Conservation (phyloP, 257 asterid species). For the Paulownia fortunei region DNA sequence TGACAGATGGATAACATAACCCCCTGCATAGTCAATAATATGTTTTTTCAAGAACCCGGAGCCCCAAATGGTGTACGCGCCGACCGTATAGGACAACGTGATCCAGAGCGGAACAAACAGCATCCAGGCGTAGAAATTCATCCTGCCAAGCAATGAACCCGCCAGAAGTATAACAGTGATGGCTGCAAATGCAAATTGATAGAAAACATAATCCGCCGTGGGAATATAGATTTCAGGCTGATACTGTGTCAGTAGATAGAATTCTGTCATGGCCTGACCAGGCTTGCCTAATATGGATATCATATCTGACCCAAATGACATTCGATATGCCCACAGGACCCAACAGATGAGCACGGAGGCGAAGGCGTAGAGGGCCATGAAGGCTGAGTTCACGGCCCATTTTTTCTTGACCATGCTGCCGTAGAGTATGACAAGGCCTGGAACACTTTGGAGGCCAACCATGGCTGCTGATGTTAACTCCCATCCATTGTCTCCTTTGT, state of each 20-base stretch:
- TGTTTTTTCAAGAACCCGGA: constrained; percentile 46
- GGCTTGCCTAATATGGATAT: constrained; percentile 49
- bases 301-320: constrained; percentile 59
- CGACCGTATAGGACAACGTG: constrained; percentile 63
- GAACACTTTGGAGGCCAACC: constrained; percentile 84
- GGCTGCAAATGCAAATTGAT: constrained; percentile 77
- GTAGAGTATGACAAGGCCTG: constrained; percentile 68
- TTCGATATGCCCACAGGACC: constrained; percentile 66
- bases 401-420: no score
- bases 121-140: constrained; percentile 82
- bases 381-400: constrained; percentile 81
- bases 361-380: constrained; percentile 80
- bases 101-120: constrained; percentile 74
- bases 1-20: constrained; percentile 75
- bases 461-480: constrained; percentile 63
- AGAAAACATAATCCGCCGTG: constrained; percentile 54
- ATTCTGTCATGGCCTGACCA: constrained; percentile 27
- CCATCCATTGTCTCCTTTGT: constrained; percentile 71
- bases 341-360: constrained; percentile 70
- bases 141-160: constrained; percentile 70
- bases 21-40: constrained; percentile 71
- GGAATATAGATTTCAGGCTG: constrained; percentile 30
- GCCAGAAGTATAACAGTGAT: constrained; percentile 68
- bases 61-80: constrained; percentile 71
- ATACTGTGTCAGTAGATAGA: constrained; percentile 19